A percentile compares a stretch with the other conserved stretches of the same genome.
phyloP scores from a whole-genome alignment of 2,329 filamentous ascomycete genomes.

The Epichloe gansuensis region DNA sequence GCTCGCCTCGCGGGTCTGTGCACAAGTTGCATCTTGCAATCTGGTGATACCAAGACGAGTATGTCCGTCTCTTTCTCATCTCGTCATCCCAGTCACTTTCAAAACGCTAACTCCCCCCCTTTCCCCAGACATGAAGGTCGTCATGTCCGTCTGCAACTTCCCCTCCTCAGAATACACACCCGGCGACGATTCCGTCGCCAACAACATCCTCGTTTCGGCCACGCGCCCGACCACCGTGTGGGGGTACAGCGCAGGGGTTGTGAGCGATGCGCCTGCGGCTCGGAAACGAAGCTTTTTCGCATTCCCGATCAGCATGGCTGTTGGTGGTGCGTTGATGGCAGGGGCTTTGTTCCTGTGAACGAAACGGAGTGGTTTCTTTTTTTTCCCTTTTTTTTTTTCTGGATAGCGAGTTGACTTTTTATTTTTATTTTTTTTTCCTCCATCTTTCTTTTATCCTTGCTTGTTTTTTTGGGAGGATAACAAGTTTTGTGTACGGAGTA shows the following conservation, averaged over 20 bases:
- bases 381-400: background rate
- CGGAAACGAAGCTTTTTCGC: too few relatives aligned
- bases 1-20: conserved; percentile 24
- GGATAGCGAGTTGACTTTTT: background rate
- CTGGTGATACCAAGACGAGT: conserved; percentile 20
- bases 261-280: background rate
- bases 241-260: conserved; percentile 7
- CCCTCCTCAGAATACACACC: conserved; percentile 16
- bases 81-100: conserved; percentile 4
- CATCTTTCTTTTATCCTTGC: background rate
- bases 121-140: conserved; percentile 21
- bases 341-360: too few relatives aligned
- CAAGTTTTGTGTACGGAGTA: too few relatives aligned
- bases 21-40: conserved; percentile 23
- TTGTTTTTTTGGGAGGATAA: background rate
- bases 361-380: background rate
- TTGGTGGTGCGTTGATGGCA: too few relatives aligned
- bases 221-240: conserved; percentile 12
- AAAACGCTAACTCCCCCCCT: background rate
- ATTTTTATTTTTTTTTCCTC: background rate
- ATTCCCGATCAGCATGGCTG: too few relatives aligned
- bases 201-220: conserved; percentile 23
- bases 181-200: conserved; percentile 17
- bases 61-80: background rate
- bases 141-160: conserved; percentile 25